Conservation (phyloP, 768 basidiomycete genomes). For the Gloeostereum incarnatum region DNA sequence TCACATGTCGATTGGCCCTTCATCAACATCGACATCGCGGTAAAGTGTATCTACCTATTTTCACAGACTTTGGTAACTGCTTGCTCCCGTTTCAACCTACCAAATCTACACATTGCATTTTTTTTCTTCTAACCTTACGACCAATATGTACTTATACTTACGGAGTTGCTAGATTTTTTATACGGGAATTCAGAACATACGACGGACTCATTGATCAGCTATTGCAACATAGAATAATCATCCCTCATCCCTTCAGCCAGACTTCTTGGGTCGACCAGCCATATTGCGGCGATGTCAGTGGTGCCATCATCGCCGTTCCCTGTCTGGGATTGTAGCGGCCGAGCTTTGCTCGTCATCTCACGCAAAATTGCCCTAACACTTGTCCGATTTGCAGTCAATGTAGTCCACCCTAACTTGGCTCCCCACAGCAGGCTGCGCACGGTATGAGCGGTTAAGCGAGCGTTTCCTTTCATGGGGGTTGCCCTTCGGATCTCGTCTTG, state of each 20-base stretch:
- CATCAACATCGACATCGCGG: too few species aligned
- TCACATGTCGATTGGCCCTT: too few species aligned
- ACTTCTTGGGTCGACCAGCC: constrained; percentile 77
- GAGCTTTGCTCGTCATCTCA: constrained; percentile 37
- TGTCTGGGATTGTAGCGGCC: constrained; percentile 15
- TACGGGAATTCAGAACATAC: too few species aligned
- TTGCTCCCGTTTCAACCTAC: too few species aligned
- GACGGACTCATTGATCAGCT: too few species aligned
- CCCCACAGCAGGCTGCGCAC: constrained; percentile 67
- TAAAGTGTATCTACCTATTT: too few species aligned
- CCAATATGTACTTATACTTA: too few species aligned
- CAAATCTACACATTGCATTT: too few species aligned
- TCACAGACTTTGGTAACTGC: too few species aligned
- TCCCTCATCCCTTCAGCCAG: constrained; percentile 52
- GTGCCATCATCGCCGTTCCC: constrained; percentile 6
- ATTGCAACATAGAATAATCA: too few species aligned
- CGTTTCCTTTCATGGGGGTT: constrained; percentile 41
- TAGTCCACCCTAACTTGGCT: constrained; percentile 65
- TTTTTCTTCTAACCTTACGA: too few species aligned
- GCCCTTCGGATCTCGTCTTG: constrained; percentile 40
- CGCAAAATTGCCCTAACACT: constrained; percentile 70
- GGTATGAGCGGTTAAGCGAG: constrained; percentile 68
- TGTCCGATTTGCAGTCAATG: constrained; percentile 77
- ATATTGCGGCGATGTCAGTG: constrained; percentile 36
- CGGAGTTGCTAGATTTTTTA: too few species aligned